Conservation (phyloP, 2,329 filamentous ascomycete genomes). For the Ophiostoma sp. region DNA sequence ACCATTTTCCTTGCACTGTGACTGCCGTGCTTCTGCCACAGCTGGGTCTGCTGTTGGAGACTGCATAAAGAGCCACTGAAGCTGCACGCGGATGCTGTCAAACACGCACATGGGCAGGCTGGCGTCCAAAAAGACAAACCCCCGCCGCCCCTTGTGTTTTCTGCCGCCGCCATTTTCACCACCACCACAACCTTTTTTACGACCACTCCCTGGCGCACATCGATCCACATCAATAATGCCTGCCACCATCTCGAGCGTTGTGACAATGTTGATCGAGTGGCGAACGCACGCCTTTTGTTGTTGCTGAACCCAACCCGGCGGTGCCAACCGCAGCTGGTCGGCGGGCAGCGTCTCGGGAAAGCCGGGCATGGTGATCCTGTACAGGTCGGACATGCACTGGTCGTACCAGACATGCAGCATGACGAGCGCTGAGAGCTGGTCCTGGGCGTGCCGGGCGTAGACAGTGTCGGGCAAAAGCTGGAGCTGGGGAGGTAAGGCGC, state of each 20-base stretch:
- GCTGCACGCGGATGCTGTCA: slow-evolving; percentile 8
- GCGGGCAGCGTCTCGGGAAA: slow-evolving; percentile 12
- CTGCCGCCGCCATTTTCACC: not conserved
- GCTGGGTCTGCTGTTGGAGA: slow-evolving; percentile 1
- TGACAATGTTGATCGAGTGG: not conserved
- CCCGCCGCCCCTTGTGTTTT: not conserved
- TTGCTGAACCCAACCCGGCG: slow-evolving; percentile 6
- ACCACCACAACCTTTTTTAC: too few species aligned
- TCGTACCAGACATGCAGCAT: slow-evolving; percentile 21
- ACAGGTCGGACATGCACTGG: slow-evolving; percentile 18
- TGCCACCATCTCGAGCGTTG: not conserved
- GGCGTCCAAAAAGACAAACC: not conserved
- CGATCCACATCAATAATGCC: not conserved
- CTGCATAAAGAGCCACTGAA: slow-evolving; percentile 14
- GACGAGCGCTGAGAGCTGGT: not conserved
- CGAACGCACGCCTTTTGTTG: not conserved
- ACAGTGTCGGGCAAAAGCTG: not conserved
- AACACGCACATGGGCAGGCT: slow-evolving; percentile 7
- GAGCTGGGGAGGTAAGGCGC: not conserved
- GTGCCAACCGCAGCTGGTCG: not conserved
- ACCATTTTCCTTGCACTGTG: not conserved
- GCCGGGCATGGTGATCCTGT: slow-evolving; percentile 13
- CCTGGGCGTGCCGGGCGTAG: not conserved
- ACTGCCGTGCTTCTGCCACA: not conserved
- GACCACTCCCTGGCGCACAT: too few species aligned